Base-by-base conservation (phyloP, 495 filamentous ascomycete genomes). In the Hypoxylon cercidicola region DNA sequence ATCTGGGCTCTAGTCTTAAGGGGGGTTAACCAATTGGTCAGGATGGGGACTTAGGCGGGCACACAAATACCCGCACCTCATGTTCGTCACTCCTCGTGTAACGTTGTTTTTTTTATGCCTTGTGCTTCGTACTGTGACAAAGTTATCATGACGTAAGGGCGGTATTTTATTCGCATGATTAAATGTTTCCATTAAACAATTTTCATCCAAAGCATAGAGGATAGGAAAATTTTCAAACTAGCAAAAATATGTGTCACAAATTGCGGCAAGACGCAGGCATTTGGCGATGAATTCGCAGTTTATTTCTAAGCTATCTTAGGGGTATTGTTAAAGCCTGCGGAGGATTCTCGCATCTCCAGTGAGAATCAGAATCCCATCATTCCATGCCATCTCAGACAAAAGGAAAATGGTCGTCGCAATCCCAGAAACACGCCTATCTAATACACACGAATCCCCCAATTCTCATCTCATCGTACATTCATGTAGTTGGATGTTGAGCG, bases 291-390 rank as follows among this genome's bases (percentile, higher is more conserved):
- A 72, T 60, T 45, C 10, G 59, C 49, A 60, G 56, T 65, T 61
- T 46, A 60, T 72, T 32, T 72, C 60, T 70, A 69, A 66, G 65
- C 68, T 73, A 71, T 71, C 65, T 51, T 73, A 73, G 65, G 72
- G 72, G 70, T 73, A 75, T 75, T 67, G 43, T 69, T 34, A 60
- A 11, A 71, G 64, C 68, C 39, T 55, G 46, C 64, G 39, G 30
- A 21, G 51, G 45, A 10, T 32, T 39, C 34, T 41, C 37, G 50
- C 56, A 41, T 49, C 55, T 61, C 48, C 5, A 21, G 23, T 11
- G 30, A 28, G 43, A 66, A 55, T 61, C 51, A 67, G 30, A 32
- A 64, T 39, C 30, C 60, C 66, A 41, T 59, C 15, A 55, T 68
- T 48, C 61, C 66, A 60, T 64, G 55, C 60, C 60, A 60, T 19